Conservation (phyloP, 192 early-diverging fungal genomes). For the Coemansia sp. region DNA sequence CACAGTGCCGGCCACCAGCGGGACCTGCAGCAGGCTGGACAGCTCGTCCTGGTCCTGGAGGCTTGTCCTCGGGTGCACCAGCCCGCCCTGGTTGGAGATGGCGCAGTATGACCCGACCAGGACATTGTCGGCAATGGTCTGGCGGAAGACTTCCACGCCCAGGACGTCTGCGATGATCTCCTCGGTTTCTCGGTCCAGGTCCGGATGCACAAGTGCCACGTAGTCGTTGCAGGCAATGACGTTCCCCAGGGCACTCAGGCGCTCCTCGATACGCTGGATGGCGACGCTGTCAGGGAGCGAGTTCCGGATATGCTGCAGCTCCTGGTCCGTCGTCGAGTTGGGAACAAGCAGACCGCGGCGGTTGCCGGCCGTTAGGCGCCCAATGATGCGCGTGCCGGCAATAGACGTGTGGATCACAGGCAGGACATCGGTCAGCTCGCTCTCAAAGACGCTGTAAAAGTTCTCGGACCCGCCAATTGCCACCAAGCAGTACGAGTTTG, state of each 20-base stretch:
- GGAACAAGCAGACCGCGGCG: conserved; percentile 91
- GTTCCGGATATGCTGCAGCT: conserved; percentile 95
- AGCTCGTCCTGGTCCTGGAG: conserved; percentile 98
- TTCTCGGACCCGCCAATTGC: conserved; percentile 98
- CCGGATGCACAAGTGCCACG: conserved; percentile 96
- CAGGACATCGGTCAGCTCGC: conserved; percentile 89
- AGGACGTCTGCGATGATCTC: conserved; percentile 99
- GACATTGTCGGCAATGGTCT: conserved; percentile 97
- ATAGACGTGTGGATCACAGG: conserved; percentile 96
- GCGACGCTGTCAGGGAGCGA: conserved; percentile 87
- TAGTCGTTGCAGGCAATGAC: conserved; percentile 99
- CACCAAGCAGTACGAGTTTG: conserved; percentile 97
- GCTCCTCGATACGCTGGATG: conserved; percentile 97
- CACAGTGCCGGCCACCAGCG: conserved; percentile 95
- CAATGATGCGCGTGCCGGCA: conserved; percentile 94
- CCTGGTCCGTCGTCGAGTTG: conserved; percentile 93
- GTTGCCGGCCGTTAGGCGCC: conserved; percentile 91
- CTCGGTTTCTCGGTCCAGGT: conserved; percentile 97
- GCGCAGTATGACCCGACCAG: conserved; percentile 93
- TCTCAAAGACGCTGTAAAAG: conserved; percentile 93
- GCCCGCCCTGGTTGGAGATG: conserved; percentile 94
- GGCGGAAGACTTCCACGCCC: conserved; percentile 96
- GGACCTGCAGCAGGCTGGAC: conserved; percentile 93
- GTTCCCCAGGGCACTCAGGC: conserved; percentile 95
- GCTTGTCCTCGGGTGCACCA: conserved; percentile 92